Percentiles rank a stretch among this genome's conserved stretches.
Conservation (phyloP, 208 protist species). For the Acanthamoeba sp. region DNA sequence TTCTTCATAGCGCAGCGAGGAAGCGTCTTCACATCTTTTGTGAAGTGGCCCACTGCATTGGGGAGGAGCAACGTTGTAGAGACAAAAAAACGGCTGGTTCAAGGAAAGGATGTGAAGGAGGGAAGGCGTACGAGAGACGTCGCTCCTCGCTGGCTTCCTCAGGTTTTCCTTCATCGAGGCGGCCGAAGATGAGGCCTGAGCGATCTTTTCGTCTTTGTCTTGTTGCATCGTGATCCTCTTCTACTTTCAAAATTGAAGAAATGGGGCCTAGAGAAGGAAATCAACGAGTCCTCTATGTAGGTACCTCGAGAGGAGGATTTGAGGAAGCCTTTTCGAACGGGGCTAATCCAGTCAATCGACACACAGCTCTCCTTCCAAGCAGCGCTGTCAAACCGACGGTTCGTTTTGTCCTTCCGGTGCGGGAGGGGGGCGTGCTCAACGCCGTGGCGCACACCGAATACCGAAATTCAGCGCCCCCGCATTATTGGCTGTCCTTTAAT, state of each 20-base stretch:
- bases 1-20: conserved; percentile 82
- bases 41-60: conserved; percentile 74
- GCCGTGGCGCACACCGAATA: background rate
- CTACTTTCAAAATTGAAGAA: too few relatives aligned
- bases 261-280: too few relatives aligned
- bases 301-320: too few relatives aligned
- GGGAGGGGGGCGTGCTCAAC: background rate
- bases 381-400: too few relatives aligned
- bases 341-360: too few relatives aligned
- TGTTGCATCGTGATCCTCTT: background rate
- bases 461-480: background rate
- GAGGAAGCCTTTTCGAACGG: too few relatives aligned
- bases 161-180: background rate
- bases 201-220: background rate
- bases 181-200: background rate
- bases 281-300: background rate
- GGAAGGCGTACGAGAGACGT: background rate
- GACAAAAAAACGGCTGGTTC: background rate
- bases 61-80: background rate
- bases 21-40: conserved; percentile 80
- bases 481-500: conserved; percentile 5
- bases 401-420: background rate
- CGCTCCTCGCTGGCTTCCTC: background rate
- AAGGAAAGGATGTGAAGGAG: background rate
- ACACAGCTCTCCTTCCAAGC: too few relatives aligned